phyloP scores from a whole-genome alignment of 1,284 basidiomycete species.

The Vanrija sp. region DNA sequence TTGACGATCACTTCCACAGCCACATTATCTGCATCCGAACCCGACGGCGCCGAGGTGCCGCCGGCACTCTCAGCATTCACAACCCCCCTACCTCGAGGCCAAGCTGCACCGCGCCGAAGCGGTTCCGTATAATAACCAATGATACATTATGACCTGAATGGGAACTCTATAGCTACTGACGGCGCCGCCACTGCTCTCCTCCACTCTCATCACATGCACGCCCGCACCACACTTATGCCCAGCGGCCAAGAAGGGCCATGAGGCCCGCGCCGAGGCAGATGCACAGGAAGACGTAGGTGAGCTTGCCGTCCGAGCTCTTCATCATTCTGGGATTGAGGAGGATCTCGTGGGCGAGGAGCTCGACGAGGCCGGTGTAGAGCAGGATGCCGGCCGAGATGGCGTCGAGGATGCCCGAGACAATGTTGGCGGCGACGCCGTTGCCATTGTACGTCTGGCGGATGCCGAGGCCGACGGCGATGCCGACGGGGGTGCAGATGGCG shows the following conservation, averaged over 20 bases:
- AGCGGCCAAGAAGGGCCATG: slow-evolving; percentile 79
- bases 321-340: slow-evolving; percentile 81
- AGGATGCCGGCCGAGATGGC: slow-evolving; percentile 82
- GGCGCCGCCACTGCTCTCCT: no score
- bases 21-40: no score
- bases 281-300: slow-evolving; percentile 66
- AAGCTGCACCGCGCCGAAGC: no score
- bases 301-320: slow-evolving; percentile 58
- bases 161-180: no score
- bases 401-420: slow-evolving; percentile 80
- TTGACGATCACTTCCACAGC: no score
- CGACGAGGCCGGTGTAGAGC: slow-evolving; percentile 82
- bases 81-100: no score
- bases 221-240: slow-evolving; percentile 57
- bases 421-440: slow-evolving; percentile 64
- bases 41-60: no score
- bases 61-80: no score
- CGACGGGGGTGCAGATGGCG: slow-evolving; percentile 64
- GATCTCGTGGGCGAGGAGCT: slow-evolving; percentile 90
- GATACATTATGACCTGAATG: no score
- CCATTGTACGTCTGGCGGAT: slow-evolving; percentile 79
- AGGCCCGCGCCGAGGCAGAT: slow-evolving; percentile 73
- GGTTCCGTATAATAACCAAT: no score
- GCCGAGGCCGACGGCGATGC: slow-evolving; percentile 74
- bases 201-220: no score